A percentile compares a stretch with the other conserved stretches of the same genome.
Evolutionary conservation across 306 rosid species (phyloP).

Genomic region (Glycine soja): DNA sequence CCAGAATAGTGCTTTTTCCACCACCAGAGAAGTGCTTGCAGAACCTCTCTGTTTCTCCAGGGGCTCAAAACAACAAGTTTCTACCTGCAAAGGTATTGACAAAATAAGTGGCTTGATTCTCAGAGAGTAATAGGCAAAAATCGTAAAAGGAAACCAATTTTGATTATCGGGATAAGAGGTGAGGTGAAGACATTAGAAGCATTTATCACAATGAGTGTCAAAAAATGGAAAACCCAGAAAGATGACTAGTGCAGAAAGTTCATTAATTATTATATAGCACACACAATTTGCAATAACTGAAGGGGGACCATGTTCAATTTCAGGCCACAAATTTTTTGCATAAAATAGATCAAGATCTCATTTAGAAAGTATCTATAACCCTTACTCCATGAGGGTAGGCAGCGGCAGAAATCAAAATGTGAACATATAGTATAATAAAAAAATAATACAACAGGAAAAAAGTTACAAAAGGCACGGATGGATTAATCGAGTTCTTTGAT

Average conservation of each 20-base stretch:
- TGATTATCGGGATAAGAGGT: too few relatives aligned
- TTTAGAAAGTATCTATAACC: slow-evolving; percentile 19
- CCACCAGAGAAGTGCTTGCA: slow-evolving; percentile 20
- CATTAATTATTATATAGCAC: neutral
- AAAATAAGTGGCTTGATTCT: slow-evolving; percentile 11
- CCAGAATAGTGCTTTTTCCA: slow-evolving; percentile 35
- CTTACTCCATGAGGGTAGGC: neutral
- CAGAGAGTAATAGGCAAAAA: neutral
- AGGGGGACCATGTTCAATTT: slow-evolving; percentile 10
- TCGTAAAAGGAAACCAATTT: slow-evolving; percentile 14
- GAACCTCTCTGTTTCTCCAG: slow-evolving; percentile 37
- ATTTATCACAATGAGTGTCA: too few relatives aligned
- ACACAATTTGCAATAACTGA: slow-evolving; percentile 22
- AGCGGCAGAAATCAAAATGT: slow-evolving; percentile 2
- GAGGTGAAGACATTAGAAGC: too few relatives aligned
- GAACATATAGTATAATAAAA: neutral
- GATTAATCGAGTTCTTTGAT: neutral
- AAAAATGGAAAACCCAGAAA: slow-evolving; percentile 9
- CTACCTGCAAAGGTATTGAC: slow-evolving; percentile 44
- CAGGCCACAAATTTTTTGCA: slow-evolving; percentile 9
- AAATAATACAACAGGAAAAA: neutral
- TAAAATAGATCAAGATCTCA: slow-evolving; percentile 29
- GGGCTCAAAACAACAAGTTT: neutral
- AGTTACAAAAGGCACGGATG: slow-evolving; percentile 2
- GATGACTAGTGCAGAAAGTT: slow-evolving; percentile 37